Conservation (phyloP, 495 filamentous ascomycete genomes). For the Letharia lupina region DNA sequence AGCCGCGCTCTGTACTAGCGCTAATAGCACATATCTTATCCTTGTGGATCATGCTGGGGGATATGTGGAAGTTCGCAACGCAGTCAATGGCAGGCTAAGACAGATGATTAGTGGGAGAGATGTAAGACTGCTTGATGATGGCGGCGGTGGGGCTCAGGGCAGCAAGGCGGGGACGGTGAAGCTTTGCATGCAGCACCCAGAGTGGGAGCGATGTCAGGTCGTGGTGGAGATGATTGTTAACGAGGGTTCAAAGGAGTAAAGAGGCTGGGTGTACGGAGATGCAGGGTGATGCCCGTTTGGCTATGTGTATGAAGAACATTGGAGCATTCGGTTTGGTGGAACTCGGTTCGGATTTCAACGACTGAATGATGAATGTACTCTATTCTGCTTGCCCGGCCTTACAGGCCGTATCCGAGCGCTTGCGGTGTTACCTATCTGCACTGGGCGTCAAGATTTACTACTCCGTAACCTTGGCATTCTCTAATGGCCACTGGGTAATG, state of each 20-base stretch:
- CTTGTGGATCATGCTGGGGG: constrained; percentile 76
- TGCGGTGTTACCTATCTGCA: not conserved
- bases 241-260: constrained; percentile 78
- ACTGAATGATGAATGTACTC: constrained; percentile 3
- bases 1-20: constrained; percentile 71
- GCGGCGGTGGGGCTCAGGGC: constrained; percentile 43
- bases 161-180: constrained; percentile 56
- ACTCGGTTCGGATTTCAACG: not conserved
- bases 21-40: constrained; percentile 57
- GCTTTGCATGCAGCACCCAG: constrained; percentile 90
- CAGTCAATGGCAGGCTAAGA: constrained; percentile 84
- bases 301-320: not conserved
- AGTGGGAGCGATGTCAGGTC: constrained; percentile 69
- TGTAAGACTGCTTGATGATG: constrained; percentile 82
- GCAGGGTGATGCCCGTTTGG: not conserved
- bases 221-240: constrained; percentile 90
- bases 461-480: not conserved
- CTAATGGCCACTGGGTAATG: not conserved
- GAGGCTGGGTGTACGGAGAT: not conserved
- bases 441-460: not conserved
- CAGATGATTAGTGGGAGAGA: constrained; percentile 91
- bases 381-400: not conserved
- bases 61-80: constrained; percentile 94
- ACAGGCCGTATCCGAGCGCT: not conserved
- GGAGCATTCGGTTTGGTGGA: not conserved